These are phyloP conservation scores for Colletotrichum gloeosporioides DNA, from an alignment of 2,329 filamentous ascomycete genomes.

Conservation along the genomic window DNA sequence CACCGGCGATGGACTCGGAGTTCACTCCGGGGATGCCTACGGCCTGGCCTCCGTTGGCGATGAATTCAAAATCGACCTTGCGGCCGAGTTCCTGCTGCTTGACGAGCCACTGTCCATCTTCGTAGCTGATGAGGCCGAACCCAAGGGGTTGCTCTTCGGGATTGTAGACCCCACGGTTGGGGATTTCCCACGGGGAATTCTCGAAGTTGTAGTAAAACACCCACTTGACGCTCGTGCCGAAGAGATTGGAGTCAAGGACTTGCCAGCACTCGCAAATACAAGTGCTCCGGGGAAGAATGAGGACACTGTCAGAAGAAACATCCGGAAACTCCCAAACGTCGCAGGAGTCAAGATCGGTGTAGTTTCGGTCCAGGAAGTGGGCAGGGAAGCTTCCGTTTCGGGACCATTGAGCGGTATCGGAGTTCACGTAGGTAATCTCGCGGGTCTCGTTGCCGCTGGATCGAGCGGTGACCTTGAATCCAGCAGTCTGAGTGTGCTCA, in stretches of 20 bases:
- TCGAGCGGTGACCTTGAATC: background rate
- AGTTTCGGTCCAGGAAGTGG: background rate
- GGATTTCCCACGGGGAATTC: background rate
- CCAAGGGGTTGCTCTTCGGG: background rate
- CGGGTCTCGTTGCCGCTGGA: background rate
- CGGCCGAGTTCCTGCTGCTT: background rate
- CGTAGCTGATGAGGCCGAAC: slow-evolving; percentile 1
- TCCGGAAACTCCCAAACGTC: background rate
- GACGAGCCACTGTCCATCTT: slow-evolving; percentile 7
- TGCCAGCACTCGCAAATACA: slow-evolving; percentile 3
- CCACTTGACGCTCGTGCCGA: background rate
- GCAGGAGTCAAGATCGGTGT: background rate
- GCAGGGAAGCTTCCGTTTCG: background rate
- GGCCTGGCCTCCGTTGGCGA: background rate
- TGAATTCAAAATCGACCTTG: background rate
- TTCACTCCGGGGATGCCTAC: background rate
- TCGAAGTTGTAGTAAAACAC: slow-evolving; percentile 8
- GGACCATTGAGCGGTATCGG: background rate
- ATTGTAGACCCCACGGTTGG: background rate
- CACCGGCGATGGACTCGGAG: background rate
- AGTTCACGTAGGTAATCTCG: background rate
- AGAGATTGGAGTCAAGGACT: background rate
- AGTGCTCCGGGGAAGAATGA: background rate
- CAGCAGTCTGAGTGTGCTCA: background rate
- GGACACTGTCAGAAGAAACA: background rate